Conservation (phyloP, 129 eudicot species). For the Saussurea involucrata region DNA sequence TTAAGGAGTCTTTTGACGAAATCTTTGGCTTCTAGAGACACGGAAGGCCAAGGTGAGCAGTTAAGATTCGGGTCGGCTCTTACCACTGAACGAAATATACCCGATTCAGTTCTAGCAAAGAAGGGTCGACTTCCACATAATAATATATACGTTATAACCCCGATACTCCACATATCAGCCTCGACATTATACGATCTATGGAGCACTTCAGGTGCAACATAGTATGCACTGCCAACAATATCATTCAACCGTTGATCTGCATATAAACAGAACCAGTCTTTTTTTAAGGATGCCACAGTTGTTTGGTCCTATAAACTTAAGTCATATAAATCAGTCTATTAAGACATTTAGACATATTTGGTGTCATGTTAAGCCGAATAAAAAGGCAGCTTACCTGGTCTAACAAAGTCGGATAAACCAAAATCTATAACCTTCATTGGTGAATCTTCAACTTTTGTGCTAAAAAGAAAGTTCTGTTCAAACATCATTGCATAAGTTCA, state of each 20-base stretch:
- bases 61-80: slow-evolving; percentile 80
- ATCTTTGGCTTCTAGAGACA: slow-evolving; percentile 82
- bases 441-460: slow-evolving; percentile 79
- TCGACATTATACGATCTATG: slow-evolving; percentile 85
- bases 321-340: neutral
- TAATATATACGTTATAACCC: slow-evolving; percentile 84
- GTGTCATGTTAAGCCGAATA: neutral
- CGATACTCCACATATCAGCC: slow-evolving; percentile 99
- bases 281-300: too few relatives aligned
- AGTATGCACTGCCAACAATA: slow-evolving; percentile 98
- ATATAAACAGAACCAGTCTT: slow-evolving; percentile 8
- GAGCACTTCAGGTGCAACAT: slow-evolving; percentile 98
- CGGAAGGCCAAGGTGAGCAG: slow-evolving; percentile 90
- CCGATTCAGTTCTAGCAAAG: slow-evolving; percentile 94
- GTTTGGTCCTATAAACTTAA: neutral
- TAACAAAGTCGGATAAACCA: slow-evolving; percentile 85
- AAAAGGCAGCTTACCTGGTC: slow-evolving; percentile 57
- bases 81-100: slow-evolving; percentile 90
- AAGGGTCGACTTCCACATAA: slow-evolving; percentile 97
- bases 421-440: slow-evolving; percentile 87
- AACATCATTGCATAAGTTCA: neutral
- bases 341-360: neutral
- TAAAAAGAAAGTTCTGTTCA: slow-evolving; percentile 86
- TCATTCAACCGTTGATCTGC: slow-evolving; percentile 94
- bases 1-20: slow-evolving; percentile 83